Evolutionary conservation across 2,329 filamentous ascomycete species (phyloP), one percentile per base, ranked within the genome.

Genomic region (Elsinoe ampelina): DNA sequence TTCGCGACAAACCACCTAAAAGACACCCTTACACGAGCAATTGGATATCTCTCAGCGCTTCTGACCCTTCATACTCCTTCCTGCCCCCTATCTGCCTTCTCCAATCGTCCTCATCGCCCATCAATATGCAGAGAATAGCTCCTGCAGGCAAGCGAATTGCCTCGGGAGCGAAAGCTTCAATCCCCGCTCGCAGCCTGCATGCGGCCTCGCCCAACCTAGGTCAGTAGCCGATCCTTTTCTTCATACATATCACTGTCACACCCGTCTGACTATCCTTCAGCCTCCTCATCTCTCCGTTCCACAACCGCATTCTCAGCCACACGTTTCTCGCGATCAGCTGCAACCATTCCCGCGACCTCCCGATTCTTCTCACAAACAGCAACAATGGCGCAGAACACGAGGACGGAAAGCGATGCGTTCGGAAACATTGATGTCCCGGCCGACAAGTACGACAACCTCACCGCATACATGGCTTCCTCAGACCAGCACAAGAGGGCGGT

Each of bases 351-450:
- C 26, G 30, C 39, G 11, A 52, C 48, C 17, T 36, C 54, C 15
- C 34, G 54, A 8, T 26, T 19, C 39, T 56, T 56, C 42, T 47
- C 54, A 19, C 54, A 56, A 22, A 34, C 54, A 45, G 22, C 42
- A 38, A 15, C 56, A 32, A 72, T 71, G 68, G 63, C 64, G 3
- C 63, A 60, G 43, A 67, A 65, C 57, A 86, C 84, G 63, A 84
- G 93, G 75, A 89, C 86, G 68, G 93, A 98, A 77, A 93, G 83
- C 75, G 93, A 98, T 79, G 93, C 93, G 74, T 97, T 97, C 79
- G 93, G 93, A 75, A 90, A 95, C 78, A 83, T 98, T 72, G 84
- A 95, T 78, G 91, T 97, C 65, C 81, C 87, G 41, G 80, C 81
- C 63, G 89, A 95, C 82, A 92, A 87, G 79, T 52, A 52, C 20